These are phyloP conservation scores for Ogataea pignaliae DNA, from an alignment of 805 yeast genomes.

Conservation along the genomic window DNA sequence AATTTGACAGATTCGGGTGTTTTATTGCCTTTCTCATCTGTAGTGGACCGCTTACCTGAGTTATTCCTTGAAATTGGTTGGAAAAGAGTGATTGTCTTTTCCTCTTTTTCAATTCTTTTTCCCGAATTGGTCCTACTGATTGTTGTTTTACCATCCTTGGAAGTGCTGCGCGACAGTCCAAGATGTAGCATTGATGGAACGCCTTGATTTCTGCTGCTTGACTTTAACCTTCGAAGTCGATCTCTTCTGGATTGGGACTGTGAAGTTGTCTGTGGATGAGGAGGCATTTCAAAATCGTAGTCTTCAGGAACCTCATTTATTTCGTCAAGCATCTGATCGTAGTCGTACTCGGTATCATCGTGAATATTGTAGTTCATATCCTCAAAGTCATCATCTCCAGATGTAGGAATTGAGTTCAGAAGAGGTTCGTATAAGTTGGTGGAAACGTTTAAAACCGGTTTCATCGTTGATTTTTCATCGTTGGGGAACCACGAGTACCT, in stretches of 20 bases:
- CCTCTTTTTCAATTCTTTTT: constrained; percentile 17
- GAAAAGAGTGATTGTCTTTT: constrained; percentile 30
- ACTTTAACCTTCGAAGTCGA: not conserved
- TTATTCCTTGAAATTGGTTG: constrained; percentile 12
- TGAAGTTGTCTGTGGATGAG: not conserved
- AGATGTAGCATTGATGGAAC: not conserved
- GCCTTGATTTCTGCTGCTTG: not conserved
- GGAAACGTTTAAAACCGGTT: not conserved
- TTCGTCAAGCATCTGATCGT: constrained; percentile 31
- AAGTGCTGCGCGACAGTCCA: not conserved
- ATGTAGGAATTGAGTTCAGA: not conserved
- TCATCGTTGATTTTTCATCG: constrained; percentile 13
- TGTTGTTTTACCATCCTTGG: not conserved
- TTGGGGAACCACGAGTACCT: constrained; percentile 28
- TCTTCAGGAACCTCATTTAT: constrained; percentile 34
- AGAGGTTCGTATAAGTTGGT: not conserved
- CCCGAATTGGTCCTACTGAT: constrained; percentile 2
- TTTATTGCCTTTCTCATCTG: not conserved
- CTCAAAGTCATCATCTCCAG: not conserved
- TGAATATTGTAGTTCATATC: not conserved
- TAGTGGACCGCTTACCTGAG: not conserved
- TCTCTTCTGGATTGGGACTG: not conserved
- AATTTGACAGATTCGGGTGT: not conserved
- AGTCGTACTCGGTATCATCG: constrained; percentile 6
- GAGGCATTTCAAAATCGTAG: constrained; percentile 23